Percentiles rank a stretch among this genome's conserved stretches.
Conservation (phyloP, 164 flowering plant genomes). For the grape (Vitis vinifera) region ASM3070453v1 NC_081822.1:2510001-2510500, state of each 20-base stretch:
- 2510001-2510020: slow-evolving; percentile 85
- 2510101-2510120: neutral
- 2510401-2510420: neutral
- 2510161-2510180: slow-evolving; percentile 90
- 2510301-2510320: neutral
- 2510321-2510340: no score
- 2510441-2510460: neutral
- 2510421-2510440: neutral
- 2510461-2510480: neutral
- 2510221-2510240: slow-evolving; percentile 81
- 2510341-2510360: no score
- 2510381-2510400: neutral
- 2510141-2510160: slow-evolving; percentile 79
- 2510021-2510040: slow-evolving; percentile 81
- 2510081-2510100: slow-evolving; percentile 5
- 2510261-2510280: slow-evolving; percentile 86
- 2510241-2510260: slow-evolving; percentile 82
- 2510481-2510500: slow-evolving; percentile 1
- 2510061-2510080: slow-evolving; percentile 21
- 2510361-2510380: neutral
- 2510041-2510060: slow-evolving; percentile 87
- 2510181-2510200: slow-evolving; percentile 67
- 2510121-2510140: neutral
- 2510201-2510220: slow-evolving; percentile 72
- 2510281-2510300: slow-evolving; percentile 42